Conservation (phyloP, 371 early-diverging fungal genomes). For the Mortierella sp. region DNA sequence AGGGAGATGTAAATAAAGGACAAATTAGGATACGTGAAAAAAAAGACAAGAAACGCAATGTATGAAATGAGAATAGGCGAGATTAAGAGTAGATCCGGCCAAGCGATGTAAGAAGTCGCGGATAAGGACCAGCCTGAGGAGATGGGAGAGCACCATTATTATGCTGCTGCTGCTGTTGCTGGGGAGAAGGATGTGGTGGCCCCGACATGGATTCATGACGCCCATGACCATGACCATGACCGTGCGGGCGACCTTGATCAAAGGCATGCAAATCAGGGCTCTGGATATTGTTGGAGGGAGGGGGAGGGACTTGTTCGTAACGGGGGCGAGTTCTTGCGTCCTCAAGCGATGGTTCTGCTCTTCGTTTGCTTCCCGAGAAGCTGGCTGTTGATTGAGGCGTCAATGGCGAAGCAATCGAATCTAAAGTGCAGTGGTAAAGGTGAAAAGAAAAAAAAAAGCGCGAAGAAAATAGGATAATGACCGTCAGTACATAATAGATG, state of each 20-base stretch:
- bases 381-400: slow-evolving; percentile 14
- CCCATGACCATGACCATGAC: not conserved
- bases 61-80: no score
- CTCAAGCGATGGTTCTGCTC: slow-evolving; percentile 1
- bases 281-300: not conserved
- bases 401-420: slow-evolving; percentile 16
- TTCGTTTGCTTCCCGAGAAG: slow-evolving; percentile 6
- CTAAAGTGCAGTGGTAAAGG: not conserved
- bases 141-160: not conserved
- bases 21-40: not conserved
- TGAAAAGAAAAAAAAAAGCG: no score
- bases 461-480: not conserved
- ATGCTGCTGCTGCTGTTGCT: slow-evolving; percentile 2
- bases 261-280: not conserved
- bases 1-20: not conserved
- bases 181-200: not conserved
- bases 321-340: not conserved
- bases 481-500: not conserved
- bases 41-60: not conserved
- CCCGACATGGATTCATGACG: slow-evolving; percentile 4
- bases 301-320: not conserved
- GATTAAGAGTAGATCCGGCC: slow-evolving; percentile 5
- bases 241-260: not conserved
- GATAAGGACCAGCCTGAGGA: not conserved
- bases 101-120: not conserved